These are phyloP conservation scores for Termitomyces sp. DNA, from an alignment of 768 basidiomycete genomes.

Conservation along the genomic window DNA sequence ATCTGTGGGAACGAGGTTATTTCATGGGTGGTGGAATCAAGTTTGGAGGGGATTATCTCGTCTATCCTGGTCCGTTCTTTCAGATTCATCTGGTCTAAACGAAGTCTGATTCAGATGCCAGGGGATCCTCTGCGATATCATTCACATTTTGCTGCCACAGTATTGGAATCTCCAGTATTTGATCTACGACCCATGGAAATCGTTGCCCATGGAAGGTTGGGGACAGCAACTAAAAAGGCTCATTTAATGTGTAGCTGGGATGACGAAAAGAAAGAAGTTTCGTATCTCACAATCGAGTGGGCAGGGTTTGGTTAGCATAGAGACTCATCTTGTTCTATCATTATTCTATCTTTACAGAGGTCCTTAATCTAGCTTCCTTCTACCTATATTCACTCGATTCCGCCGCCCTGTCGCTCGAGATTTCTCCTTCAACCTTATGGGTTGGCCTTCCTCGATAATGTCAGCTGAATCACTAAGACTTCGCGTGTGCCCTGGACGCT, in stretches of 20 bases:
- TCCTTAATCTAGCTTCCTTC: conserved; percentile 47
- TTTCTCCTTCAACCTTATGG: conserved; percentile 26
- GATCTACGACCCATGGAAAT: conserved; percentile 86
- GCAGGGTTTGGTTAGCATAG: conserved; percentile 70
- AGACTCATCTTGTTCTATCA: conserved; percentile 5
- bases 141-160: conserved; percentile 90
- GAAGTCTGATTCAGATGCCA: conserved; percentile 24
- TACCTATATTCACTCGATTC: conserved; percentile 34
- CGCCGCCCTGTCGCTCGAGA: conserved; percentile 17
- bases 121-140: conserved; percentile 96
- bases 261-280: conserved; percentile 58
- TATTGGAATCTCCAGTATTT: conserved; percentile 60
- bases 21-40: conserved; percentile 89
- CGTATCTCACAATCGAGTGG: conserved; percentile 86
- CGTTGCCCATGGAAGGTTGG: conserved; percentile 91
- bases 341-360: background rate
- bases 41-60: conserved; percentile 95
- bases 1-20: conserved; percentile 79
- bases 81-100: background rate
- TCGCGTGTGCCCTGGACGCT: conserved; percentile 9
- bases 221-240: conserved; percentile 96
- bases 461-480: conserved; percentile 49
- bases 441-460: conserved; percentile 57
- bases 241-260: conserved; percentile 92
- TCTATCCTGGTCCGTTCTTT: conserved; percentile 79